Percentiles rank a stretch among this genome's conserved stretches.
These are phyloP conservation scores for Dendrothele bispora DNA, from an alignment of 768 basidiomycete genomes.

Conservation along the genomic window DNA sequence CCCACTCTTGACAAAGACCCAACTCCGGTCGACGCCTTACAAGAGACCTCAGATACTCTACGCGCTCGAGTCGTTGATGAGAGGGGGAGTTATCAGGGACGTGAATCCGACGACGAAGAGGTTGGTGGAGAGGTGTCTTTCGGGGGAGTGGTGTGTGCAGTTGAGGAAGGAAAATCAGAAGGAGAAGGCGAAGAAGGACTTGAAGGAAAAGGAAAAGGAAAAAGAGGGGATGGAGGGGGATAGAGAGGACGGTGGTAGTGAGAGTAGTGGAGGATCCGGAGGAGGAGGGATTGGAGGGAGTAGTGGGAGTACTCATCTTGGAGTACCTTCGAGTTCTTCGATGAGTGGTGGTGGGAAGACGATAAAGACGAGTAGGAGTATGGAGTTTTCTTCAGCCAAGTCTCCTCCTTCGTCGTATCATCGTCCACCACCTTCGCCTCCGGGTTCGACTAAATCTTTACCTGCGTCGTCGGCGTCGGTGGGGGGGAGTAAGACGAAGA, in stretches of 20 bases:
- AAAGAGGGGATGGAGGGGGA: background rate
- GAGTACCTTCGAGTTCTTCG: constrained; percentile 22
- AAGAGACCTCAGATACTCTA: constrained; percentile 89
- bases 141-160: constrained; percentile 84
- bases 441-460: too few species aligned
- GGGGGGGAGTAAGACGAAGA: too few species aligned
- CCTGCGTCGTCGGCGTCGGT: too few species aligned
- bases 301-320: constrained; percentile 18
- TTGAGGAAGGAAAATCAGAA: constrained; percentile 50
- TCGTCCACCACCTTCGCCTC: constrained; percentile 29
- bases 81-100: constrained; percentile 75
- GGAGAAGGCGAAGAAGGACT: too few species aligned
- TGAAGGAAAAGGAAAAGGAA: too few species aligned
- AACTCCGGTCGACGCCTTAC: constrained; percentile 81
- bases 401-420: constrained; percentile 2
- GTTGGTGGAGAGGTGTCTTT: constrained; percentile 88
- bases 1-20: constrained; percentile 92
- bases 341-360: constrained; percentile 35
- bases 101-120: constrained; percentile 86
- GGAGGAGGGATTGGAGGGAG: constrained; percentile 13
- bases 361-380: constrained; percentile 66
- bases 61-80: constrained; percentile 74
- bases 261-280: constrained; percentile 16
- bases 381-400: constrained; percentile 42
- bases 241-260: background rate